Base-by-base conservation (phyloP, 306 rosid genomes). In the Calophaca sinica region DNA sequence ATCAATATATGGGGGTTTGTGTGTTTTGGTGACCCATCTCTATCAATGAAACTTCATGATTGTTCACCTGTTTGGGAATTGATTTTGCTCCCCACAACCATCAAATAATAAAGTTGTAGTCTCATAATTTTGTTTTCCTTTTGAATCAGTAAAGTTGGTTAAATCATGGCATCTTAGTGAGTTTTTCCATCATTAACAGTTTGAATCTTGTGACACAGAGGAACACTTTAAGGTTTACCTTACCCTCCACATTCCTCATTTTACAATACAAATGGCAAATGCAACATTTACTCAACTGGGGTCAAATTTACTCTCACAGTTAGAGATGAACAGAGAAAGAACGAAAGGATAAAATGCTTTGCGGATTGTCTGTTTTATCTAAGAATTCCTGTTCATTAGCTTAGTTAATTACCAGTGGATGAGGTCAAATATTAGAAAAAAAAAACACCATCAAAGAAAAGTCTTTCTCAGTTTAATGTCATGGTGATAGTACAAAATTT, bases 81-180 rank as follows among this genome's bases (percentile, higher is more conserved):
- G 89, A 89, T 87, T 87, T 87, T 89, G 93, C 61, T 87, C 97
- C 98, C 97, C 96, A 94, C 96, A 91, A 82, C 72, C 82, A 85
- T 76, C 80, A 84, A 87, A 82, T 87, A 82, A 36, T 75, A 84
- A 84, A 89, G 89, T 77, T 52, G 81, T 72, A 71, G 65, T 80
- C 88, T 89, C 87, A 88, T 91, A 71, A 88, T 88, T 78, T 87
- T 81, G 92, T 83, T 80, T 82, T 59, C 73, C 94, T 89, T 91
- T 94, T 86, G 88, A 81, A 79, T 88, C 86, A 84, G 80, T 74
- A 89, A 89, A 88, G 89, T 78, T 69, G 89, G 86, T 82, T 87
- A 85, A 79, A 91, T 89, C 83, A 91, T 88, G 83, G 73, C 90
- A 87, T 86, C 87, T 82, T 87, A 87, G 91, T 89, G 98, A 94